Percentiles rank a stretch among this genome's conserved stretches.
phyloP scores from a whole-genome alignment of 1,139 yeast genomes.

The Saccharomyces uvarum region DNA sequence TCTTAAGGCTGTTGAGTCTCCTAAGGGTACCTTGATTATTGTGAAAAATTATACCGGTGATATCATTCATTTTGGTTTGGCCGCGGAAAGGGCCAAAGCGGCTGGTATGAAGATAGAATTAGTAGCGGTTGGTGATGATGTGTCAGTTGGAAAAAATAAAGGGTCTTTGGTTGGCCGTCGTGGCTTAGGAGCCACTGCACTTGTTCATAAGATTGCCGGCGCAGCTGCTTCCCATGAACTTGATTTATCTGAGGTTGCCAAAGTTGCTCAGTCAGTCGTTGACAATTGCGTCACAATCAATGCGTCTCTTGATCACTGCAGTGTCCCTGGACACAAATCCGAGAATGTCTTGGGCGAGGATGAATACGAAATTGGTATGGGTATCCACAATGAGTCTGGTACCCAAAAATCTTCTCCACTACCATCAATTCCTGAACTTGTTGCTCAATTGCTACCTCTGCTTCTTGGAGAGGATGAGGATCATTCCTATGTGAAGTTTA shows the following conservation, averaged over 20 bases:
- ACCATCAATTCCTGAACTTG: conserved; percentile 39
- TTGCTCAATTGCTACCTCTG: conserved; percentile 34
- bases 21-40: conserved; percentile 57
- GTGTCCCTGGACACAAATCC: conserved; percentile 41
- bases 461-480: conserved; percentile 37
- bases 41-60: conserved; percentile 87
- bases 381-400: conserved; percentile 51
- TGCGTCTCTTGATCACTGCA: conserved; percentile 48
- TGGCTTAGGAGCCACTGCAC: conserved; percentile 42
- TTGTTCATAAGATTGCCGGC: conserved; percentile 41
- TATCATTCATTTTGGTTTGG: conserved; percentile 75
- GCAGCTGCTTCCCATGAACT: conserved; percentile 37
- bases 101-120: conserved; percentile 60
- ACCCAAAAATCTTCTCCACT: conserved; percentile 36
- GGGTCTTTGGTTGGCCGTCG: conserved; percentile 44
- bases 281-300: conserved; percentile 40
- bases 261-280: conserved; percentile 36
- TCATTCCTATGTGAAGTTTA: conserved; percentile 40
- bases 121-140: conserved; percentile 70
- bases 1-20: conserved; percentile 39
- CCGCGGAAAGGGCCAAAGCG: conserved; percentile 70
- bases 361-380: conserved; percentile 44
- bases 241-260: conserved; percentile 33
- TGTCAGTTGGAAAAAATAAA: conserved; percentile 40
- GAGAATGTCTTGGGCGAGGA: conserved; percentile 35